Evolutionary conservation across 2,329 filamentous ascomycete genomes (phyloP), one percentile per base, ranked within the genome.

Genomic region (Scedosporium aurantiacum): DNA sequence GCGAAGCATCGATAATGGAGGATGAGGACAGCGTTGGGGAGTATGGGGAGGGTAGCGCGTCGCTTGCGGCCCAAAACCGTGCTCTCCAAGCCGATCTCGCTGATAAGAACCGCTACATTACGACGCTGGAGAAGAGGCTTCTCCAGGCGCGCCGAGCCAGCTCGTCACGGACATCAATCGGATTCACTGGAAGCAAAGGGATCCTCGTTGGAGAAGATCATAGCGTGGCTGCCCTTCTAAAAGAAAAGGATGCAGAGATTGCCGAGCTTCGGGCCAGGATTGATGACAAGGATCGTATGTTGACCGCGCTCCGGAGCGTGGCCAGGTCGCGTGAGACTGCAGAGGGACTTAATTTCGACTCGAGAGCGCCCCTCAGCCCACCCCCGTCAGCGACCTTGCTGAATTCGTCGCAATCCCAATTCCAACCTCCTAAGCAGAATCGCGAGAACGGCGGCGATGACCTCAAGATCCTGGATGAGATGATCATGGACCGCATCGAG

Each of bases 91-190:
- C 91, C n/a, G 94, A 99, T 72, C 82, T 99, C 56, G 84, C 83
- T n/a, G 94, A 99, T 75, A 97, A 96, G 77, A 97, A 94, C 68
- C 88, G 94, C 37, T 99, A 99, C 72, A 97, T 97, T 67, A 83
- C 89, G 28, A 97, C 94, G 0, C 76, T 99, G 12, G 94, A 99
- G 76, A 95, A 95, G 74, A 85, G 94, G 27, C 78, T 99, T 1
- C 79, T 97, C 40, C 94, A 99, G 70, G 94, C 94, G 43, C 83
- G 94, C 47, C 82, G 93, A 57, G 91, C 91, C 0, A 97, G 92
- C 73, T 91, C 96, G 61, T 93, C 91, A 6, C 86, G 93, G 18
- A 85, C 93, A 10, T 96, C 91, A 5, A 83, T 89, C 63, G 88
- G 88, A 1, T 83, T 92, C 64, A 79, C 77, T 1, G 75, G 79